Evolutionary conservation across 352 stramenopile species (phyloP).

Genomic region (Phytophthora pluvialis): DNA sequence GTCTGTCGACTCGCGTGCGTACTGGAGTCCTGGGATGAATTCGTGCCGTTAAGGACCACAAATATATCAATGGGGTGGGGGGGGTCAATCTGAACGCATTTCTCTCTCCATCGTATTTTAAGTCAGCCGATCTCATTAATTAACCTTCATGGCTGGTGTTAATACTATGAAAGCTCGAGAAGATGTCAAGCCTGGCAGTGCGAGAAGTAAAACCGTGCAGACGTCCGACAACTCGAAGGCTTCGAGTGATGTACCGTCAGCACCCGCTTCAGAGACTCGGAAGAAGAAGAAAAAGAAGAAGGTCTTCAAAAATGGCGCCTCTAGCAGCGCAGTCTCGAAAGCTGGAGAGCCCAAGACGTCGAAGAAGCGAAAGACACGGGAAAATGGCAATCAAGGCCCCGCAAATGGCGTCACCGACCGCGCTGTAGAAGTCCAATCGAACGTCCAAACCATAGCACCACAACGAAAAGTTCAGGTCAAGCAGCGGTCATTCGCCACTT

Average conservation of each 20-base stretch:
- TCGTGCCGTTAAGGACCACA: background rate
- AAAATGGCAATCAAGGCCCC: background rate
- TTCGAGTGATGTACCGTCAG: background rate
- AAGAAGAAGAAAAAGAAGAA: conserved; percentile 26
- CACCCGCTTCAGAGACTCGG: background rate
- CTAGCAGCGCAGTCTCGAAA: conserved; percentile 8
- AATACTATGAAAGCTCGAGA: conserved; percentile 9
- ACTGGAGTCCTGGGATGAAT: conserved; percentile 4
- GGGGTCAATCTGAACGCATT: no score
- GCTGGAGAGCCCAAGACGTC: conserved; percentile 6
- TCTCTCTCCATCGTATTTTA: background rate
- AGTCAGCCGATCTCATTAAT: conserved; percentile 8
- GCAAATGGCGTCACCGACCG: background rate
- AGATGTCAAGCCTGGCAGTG: conserved; percentile 12
- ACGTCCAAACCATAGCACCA: background rate
- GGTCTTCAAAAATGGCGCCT: conserved; percentile 22
- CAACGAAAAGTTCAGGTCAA: conserved; percentile 22
- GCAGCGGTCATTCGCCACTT: conserved; percentile 9
- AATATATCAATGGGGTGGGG: background rate
- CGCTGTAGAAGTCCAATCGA: conserved; percentile 1
- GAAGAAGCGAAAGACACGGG: conserved; percentile 8
- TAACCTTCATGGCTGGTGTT: conserved; percentile 7
- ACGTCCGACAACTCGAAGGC: background rate
- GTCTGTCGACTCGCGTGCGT: background rate
- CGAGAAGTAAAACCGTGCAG: conserved; percentile 1